A percentile compares a stretch with the other conserved stretches of the same genome.
These are phyloP conservation scores for Lathyrus oleraceus DNA, from an alignment of 306 rosid genomes.

Conservation along the genomic window DNA sequence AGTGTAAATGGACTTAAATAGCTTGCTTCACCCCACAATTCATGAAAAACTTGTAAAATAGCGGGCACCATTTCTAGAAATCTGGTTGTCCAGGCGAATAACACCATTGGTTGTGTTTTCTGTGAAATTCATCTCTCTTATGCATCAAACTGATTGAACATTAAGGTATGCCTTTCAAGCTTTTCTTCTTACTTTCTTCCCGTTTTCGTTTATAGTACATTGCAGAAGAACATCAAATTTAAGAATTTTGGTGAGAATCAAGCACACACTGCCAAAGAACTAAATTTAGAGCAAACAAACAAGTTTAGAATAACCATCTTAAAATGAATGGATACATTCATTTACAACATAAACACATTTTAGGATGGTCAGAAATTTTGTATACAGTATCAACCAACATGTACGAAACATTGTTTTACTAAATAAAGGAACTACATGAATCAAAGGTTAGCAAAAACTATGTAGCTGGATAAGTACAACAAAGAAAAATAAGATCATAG, in stretches of 20 bases:
- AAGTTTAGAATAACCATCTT: not conserved
- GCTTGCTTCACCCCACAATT: conserved; percentile 33
- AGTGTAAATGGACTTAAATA: conserved; percentile 31
- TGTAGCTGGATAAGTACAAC: not conserved
- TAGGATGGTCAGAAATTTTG: not conserved
- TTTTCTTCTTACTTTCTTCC: not conserved
- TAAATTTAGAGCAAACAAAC: not conserved
- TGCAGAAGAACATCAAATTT: conserved; percentile 9
- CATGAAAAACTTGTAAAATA: conserved; percentile 30
- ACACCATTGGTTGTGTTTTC: conserved; percentile 19
- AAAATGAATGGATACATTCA: conserved; percentile 6
- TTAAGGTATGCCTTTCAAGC: not conserved
- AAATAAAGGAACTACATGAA: not conserved
- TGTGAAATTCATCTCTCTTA: conserved; percentile 3
- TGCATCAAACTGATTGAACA: not conserved
- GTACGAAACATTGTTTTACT: not conserved
- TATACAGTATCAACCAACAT: not conserved
- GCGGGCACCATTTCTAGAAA: conserved; percentile 18
- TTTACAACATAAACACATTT: not conserved
- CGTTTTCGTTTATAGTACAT: no score
- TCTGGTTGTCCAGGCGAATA: not conserved
- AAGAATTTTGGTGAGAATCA: conserved; percentile 13
- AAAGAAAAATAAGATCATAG: not conserved
- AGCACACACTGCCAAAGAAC: not conserved
- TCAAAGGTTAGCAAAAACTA: not conserved